A percentile compares a stretch with the other conserved stretches of the same genome.
phyloP scores from a whole-genome alignment of 768 basidiomycete species.

The Tulasnella sp. region DNA sequence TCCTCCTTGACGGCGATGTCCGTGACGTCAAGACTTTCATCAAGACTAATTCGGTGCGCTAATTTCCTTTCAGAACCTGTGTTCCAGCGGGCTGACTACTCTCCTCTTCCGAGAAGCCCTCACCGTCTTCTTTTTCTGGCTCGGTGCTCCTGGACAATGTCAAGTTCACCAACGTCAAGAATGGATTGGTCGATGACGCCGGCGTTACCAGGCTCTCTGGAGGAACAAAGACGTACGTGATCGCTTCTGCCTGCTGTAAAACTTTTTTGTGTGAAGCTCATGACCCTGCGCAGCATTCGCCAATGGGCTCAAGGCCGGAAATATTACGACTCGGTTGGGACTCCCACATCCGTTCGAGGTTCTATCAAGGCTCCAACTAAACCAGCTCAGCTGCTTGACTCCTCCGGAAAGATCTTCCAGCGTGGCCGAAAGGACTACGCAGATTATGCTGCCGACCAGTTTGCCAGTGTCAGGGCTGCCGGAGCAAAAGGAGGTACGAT shows the following conservation, averaged over 20 bases:
- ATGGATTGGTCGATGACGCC: constrained; percentile 54
- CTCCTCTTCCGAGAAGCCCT: constrained; percentile 50
- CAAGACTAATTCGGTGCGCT: constrained; percentile 45
- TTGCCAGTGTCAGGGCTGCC: constrained; percentile 64
- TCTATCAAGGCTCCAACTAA: constrained; percentile 50
- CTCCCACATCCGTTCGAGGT: constrained; percentile 49
- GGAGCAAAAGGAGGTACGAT: constrained; percentile 54
- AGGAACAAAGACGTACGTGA: constrained; percentile 25
- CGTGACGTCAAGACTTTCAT: constrained; percentile 60
- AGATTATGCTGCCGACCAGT: constrained; percentile 55
- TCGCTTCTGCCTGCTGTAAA: neutral
- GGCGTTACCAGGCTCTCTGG: constrained; percentile 57
- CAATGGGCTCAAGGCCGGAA: constrained; percentile 79
- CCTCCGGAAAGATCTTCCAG: constrained; percentile 27
- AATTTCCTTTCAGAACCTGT: neutral
- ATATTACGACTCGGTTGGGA: constrained; percentile 50
- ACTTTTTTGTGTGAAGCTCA: constrained; percentile 32
- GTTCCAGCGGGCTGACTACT: neutral
- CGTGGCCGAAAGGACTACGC: constrained; percentile 41
- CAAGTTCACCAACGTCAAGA: constrained; percentile 54
- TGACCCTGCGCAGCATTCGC: constrained; percentile 41
- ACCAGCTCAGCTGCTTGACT: constrained; percentile 53
- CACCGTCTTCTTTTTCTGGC: constrained; percentile 48
- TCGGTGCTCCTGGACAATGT: constrained; percentile 65
- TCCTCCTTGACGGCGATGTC: constrained; percentile 61